Conservation (phyloP, 2,329 filamentous ascomycete genomes). For the Ophiostoma sp. region DNA sequence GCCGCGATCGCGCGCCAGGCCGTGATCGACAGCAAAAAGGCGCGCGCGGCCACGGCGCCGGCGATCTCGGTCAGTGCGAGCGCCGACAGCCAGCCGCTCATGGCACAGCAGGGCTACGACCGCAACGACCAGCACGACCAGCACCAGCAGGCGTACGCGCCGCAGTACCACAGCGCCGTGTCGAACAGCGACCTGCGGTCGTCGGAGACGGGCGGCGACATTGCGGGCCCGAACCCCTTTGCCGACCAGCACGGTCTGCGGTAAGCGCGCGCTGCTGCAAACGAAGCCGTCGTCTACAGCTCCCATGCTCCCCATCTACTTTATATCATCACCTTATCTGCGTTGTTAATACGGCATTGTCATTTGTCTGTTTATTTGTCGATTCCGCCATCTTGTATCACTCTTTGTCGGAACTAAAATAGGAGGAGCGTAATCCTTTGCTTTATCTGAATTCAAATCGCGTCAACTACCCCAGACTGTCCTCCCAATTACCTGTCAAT, state of each 20-base stretch:
- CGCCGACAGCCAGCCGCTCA: constrained; percentile 29
- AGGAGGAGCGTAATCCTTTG: background rate
- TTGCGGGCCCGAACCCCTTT: constrained; percentile 25
- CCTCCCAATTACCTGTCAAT: background rate
- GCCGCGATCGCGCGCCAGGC: constrained; percentile 45
- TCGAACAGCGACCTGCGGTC: constrained; percentile 6
- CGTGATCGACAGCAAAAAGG: constrained; percentile 36
- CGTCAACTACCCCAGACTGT: background rate
- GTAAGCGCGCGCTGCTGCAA: constrained; percentile 1
- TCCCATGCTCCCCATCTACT: background rate
- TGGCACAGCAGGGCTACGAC: constrained; percentile 18
- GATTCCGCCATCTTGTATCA: background rate
- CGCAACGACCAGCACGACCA: constrained; percentile 10
- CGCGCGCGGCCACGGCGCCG: constrained; percentile 29
- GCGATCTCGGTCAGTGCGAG: constrained; percentile 13
- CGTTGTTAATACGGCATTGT: background rate
- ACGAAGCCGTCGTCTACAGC: background rate
- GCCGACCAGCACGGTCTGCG: constrained; percentile 25
- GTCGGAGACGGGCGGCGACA: constrained; percentile 20
- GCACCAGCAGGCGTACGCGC: constrained; percentile 1
- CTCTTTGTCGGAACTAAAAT: background rate
- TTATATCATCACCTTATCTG: background rate
- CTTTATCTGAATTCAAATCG: background rate
- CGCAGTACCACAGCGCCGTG: constrained; percentile 1
- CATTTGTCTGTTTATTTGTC: background rate